Evolutionary conservation across 108 stramenopile species (phyloP).

Genomic region (Cylindrotheca closterium): DNA sequence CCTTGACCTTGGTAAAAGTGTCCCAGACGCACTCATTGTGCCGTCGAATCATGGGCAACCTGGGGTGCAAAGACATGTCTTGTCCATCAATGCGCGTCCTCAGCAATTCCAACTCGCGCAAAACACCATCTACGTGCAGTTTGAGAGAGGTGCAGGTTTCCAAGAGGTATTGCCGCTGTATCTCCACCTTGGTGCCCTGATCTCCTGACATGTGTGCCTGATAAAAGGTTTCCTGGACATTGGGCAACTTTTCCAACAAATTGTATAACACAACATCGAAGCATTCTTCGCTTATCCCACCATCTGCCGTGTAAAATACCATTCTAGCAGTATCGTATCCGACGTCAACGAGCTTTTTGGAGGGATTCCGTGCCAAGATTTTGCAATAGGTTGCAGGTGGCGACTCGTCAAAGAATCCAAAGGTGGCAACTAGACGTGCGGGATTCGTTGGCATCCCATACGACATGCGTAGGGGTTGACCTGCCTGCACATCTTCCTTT

Average conservation of each 20-base stretch:
- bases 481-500: conserved; percentile 6
- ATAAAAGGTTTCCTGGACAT: conserved; percentile 48
- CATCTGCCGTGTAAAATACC: conserved; percentile 30
- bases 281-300: conserved; percentile 27
- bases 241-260: conserved; percentile 27
- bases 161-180: conserved; percentile 47
- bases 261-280: conserved; percentile 36
- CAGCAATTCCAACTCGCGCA: conserved; percentile 39
- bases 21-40: conserved; percentile 54
- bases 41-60: conserved; percentile 47
- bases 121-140: conserved; percentile 52
- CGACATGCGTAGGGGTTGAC: conserved; percentile 18
- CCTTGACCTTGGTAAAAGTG: conserved; percentile 53
- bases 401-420: conserved; percentile 42
- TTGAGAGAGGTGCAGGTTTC: conserved; percentile 46
- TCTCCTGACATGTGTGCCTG: conserved; percentile 54
- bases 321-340: conserved; percentile 37
- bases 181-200: conserved; percentile 31
- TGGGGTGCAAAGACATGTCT: conserved; percentile 32
- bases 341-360: conserved; percentile 29
- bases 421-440: conserved; percentile 28
- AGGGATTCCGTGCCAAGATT: conserved; percentile 28
- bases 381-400: conserved; percentile 23
- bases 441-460: conserved; percentile 43
- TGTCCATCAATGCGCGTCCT: conserved; percentile 37